These are phyloP conservation scores for Chlorociboria aeruginascens DNA, from an alignment of 495 filamentous ascomycete species.

Conservation along the genomic window DNA sequence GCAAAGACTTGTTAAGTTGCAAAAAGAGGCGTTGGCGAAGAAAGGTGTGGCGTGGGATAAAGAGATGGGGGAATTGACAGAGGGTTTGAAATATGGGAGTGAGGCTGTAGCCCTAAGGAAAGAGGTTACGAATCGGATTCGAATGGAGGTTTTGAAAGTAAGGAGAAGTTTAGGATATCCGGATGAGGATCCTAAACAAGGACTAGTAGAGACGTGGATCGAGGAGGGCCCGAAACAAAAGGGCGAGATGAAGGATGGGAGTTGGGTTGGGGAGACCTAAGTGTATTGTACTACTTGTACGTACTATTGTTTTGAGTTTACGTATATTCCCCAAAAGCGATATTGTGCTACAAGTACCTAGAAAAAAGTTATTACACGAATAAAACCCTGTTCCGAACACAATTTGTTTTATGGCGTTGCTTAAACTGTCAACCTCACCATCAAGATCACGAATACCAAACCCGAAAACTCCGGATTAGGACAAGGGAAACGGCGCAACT, in stretches of 20 bases:
- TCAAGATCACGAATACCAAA: too few relatives aligned
- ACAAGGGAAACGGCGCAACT: too few relatives aligned
- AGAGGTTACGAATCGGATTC: constrained; percentile 67
- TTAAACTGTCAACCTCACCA: too few relatives aligned
- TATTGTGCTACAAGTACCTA: too few relatives aligned
- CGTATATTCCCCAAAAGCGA: too few relatives aligned
- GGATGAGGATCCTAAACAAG: constrained; percentile 55
- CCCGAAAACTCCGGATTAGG: too few relatives aligned
- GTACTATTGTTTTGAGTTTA: not conserved
- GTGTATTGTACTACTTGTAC: not conserved
- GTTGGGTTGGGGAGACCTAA: constrained; percentile 16
- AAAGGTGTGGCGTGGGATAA: constrained; percentile 12
- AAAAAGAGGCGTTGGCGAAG: constrained; percentile 13
- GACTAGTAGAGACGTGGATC: constrained; percentile 37
- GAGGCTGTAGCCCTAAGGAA: constrained; percentile 71
- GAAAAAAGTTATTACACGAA: too few relatives aligned
- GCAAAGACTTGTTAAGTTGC: constrained; percentile 42
- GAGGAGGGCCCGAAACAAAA: constrained; percentile 13
- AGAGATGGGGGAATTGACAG: constrained; percentile 49
- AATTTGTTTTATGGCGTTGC: too few relatives aligned
- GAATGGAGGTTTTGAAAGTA: constrained; percentile 69
- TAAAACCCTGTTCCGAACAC: too few relatives aligned
- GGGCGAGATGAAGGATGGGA: constrained; percentile 18
- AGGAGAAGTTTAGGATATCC: constrained; percentile 54
- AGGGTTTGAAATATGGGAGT: constrained; percentile 54